These are phyloP conservation scores for Piper betle DNA, from an alignment of 164 flowering plant species.

Conservation along the genomic window DNA sequence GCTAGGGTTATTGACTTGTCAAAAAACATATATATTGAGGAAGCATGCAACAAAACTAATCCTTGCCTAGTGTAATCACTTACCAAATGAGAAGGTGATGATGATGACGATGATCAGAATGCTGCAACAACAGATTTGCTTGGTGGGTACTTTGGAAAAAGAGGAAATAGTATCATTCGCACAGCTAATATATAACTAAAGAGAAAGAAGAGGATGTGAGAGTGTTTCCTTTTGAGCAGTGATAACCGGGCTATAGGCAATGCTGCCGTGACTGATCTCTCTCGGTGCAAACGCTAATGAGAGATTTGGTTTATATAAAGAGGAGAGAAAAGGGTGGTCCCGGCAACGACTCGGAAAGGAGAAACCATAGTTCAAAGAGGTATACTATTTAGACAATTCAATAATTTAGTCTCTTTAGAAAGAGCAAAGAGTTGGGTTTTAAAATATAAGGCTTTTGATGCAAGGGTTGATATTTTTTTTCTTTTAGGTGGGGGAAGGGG, in stretches of 20 bases:
- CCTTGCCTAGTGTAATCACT: neutral
- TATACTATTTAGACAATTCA: constrained; percentile 5
- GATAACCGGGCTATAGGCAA: neutral
- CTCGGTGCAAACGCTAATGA: neutral
- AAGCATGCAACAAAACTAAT: neutral
- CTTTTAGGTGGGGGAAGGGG: constrained; percentile 27
- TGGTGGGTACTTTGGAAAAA: neutral
- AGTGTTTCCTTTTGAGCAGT: constrained; percentile 3
- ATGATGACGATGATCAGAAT: neutral
- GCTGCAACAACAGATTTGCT: neutral
- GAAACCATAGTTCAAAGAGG: neutral
- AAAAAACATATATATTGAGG: neutral
- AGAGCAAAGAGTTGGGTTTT: constrained; percentile 18
- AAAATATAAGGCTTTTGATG: constrained; percentile 37
- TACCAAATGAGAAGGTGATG: too few species aligned
- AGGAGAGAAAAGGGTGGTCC: constrained; percentile 8
- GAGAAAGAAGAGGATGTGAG: neutral
- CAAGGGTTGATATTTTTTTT: neutral
- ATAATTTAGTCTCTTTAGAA: constrained; percentile 9
- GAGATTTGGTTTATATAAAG: constrained; percentile 13
- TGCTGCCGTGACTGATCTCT: neutral
- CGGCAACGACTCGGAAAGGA: constrained; percentile 7
- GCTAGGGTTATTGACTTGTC: neutral
- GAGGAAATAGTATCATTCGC: neutral
- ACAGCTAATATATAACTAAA: neutral